Base-by-base conservation (phyloP, 2,329 filamentous ascomycete species). In the Penicillium vulpinum region DNA sequence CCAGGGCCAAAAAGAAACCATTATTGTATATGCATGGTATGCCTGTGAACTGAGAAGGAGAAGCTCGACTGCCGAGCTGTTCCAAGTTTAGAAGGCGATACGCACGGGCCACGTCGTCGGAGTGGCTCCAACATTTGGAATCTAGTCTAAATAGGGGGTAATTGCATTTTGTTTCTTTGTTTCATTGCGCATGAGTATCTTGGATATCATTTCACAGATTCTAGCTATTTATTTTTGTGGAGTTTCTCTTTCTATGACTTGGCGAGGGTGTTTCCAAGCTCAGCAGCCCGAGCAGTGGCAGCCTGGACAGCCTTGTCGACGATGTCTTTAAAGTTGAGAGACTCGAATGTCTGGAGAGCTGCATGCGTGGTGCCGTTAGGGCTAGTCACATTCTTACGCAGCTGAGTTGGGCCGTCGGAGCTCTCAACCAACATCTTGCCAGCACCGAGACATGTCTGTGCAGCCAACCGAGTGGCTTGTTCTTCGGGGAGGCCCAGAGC, bases 1-100 rank as follows among this genome's bases (percentile, higher is more conserved):
- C 86, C 89, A 96, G 62, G 91, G 90, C 90, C 91, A 94, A 65
- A 94, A 83, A 51, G 88, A 90, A 68, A 92, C 88, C 90, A 94
- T 94, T 45, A 51, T 51, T 51, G 38, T 24, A 11, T 18, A 44
- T 35, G 35, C 49, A 51, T 51, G 35, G 35, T 52, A 35, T 46
- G 40, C 21, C 36, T 45, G 5, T 33, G 41, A 10, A 26, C 29
- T 38, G 18, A 18, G 51, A 39, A 33, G 24, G 33, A 44, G 48
- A 46, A 52, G 54, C 54, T 31, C 16, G 8, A 16, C n/a, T 24
- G 26, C 40, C 16, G 16, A 38, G 47, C 40, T 49, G 45, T 43
- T 31, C 49, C 49, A 46, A 46, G 15, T 46, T 35, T 36, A 31
- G 40, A 46, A 33, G 40, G 41, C 26, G 26, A 52, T 22, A 43